Evolutionary conservation across 2,329 filamentous ascomycete genomes (phyloP), one percentile per base, ranked within the genome.

Genomic region (Penicillium brasilianum): DNA sequence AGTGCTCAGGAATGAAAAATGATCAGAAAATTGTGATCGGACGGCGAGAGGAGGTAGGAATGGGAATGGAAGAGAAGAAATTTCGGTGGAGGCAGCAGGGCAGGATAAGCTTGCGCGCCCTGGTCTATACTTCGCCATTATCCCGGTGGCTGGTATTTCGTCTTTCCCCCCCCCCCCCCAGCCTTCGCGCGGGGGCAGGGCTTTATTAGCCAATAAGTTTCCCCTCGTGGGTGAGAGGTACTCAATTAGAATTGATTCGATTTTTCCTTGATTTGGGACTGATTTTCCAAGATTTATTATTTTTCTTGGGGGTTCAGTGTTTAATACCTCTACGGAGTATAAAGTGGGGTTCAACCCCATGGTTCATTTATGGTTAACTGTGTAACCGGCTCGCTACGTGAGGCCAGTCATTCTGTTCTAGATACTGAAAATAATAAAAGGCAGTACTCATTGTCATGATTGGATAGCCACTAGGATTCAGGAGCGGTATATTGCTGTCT

Each of bases 111-210:
- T 61, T 58, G 59, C 46, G 52, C 41, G 56, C 46, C 25, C 56
- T 61, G 52, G 44, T 60, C 61, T 64, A 66, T 69, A 65, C 61
- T 56, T 60, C 37, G 52, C 52, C 44, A 44, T 48, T 68, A 72
- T 66, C 58, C 63, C 61, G 72, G 71, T 72, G 71, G 72, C 70
- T 71, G 69, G 70, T 66, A 54, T 30, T 43, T 44, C n/a, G n/a
- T n/a, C n/a, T n/a, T n/a, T n/a, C n/a, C n/a, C n/a, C n/a, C n/a
- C n/a, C n/a, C n/a, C 8, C 16, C 37, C 70, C 67, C 69, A 72
- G 69, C 69, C 70, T 68, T 71, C 68, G 60, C 61, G 61, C 64
- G 64, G 64, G 64, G 66, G 63, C 60, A 48, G 54, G 28, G 32
- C 37, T 30, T 41, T 30, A 50, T 36, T 49, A 22, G 43, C 25